phyloP scores from a whole-genome alignment of 1,284 basidiomycete genomes.

The Dichomitus squalens region DNA sequence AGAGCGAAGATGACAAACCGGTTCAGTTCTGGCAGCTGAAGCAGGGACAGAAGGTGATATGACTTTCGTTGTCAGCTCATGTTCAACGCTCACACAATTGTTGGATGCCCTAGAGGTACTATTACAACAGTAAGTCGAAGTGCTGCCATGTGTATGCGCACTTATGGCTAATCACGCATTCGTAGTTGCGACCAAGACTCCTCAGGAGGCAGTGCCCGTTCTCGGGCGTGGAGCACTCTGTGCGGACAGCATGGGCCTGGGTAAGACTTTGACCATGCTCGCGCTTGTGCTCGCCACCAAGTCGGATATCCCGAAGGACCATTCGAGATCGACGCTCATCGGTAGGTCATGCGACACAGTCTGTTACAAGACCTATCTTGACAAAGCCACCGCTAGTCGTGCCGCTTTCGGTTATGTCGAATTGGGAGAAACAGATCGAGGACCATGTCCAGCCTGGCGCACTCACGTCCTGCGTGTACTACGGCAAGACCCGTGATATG shows the following conservation, averaged over 20 bases:
- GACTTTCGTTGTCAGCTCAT: neutral
- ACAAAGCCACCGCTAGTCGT: slow-evolving; percentile 54
- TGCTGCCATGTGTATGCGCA: neutral
- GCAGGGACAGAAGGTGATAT: slow-evolving; percentile 53
- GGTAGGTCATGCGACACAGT: slow-evolving; percentile 46
- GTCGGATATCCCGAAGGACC: slow-evolving; percentile 56
- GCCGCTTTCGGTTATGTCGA: slow-evolving; percentile 85
- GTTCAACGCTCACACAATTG: neutral
- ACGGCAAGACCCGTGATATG: slow-evolving; percentile 67
- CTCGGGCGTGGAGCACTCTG: slow-evolving; percentile 85
- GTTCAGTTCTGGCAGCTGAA: slow-evolving; percentile 87
- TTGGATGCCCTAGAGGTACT: slow-evolving; percentile 55
- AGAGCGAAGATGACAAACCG: slow-evolving; percentile 64
- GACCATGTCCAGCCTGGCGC: slow-evolving; percentile 70
- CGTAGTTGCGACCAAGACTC: slow-evolving; percentile 78
- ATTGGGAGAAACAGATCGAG: slow-evolving; percentile 88
- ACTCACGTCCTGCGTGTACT: slow-evolving; percentile 67
- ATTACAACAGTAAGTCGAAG: slow-evolving; percentile 61
- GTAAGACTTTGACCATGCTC: slow-evolving; percentile 86
- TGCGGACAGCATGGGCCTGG: slow-evolving; percentile 89
- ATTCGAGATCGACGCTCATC: slow-evolving; percentile 72
- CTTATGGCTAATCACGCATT: neutral
- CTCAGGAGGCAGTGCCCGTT: slow-evolving; percentile 62
- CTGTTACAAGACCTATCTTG: neutral
- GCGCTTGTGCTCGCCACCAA: slow-evolving; percentile 78